Conservation (phyloP, 1,284 basidiomycete species). For the Termitomyces sp. region DNA sequence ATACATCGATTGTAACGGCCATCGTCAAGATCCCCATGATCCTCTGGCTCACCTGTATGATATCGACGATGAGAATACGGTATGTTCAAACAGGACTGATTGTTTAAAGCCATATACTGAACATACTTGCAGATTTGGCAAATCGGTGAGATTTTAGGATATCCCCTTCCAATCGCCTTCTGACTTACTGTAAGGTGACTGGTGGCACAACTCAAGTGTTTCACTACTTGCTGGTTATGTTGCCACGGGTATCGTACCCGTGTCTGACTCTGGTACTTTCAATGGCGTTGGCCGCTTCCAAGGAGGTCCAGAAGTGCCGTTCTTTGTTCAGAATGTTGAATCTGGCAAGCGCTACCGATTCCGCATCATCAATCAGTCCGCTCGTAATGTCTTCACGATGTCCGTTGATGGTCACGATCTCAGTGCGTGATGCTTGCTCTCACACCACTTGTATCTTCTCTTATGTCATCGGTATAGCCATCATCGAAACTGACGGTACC, state of each 20-base stretch:
- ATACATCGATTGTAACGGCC: background rate
- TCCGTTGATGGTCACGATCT: slow-evolving; percentile 33
- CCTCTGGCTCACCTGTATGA: slow-evolving; percentile 7
- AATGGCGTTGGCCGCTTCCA: slow-evolving; percentile 31
- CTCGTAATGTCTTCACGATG: slow-evolving; percentile 25
- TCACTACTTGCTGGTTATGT: slow-evolving; percentile 20
- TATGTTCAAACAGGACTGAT: background rate
- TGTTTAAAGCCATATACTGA: background rate
- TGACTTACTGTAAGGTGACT: slow-evolving; percentile 17
- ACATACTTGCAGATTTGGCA: slow-evolving; percentile 6
- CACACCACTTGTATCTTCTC: background rate
- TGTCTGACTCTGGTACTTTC: slow-evolving; percentile 24
- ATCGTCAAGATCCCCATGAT: slow-evolving; percentile 6
- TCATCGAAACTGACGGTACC: slow-evolving; percentile 30
- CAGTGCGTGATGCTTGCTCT: background rate
- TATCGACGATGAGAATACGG: slow-evolving; percentile 8
- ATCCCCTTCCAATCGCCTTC: background rate
- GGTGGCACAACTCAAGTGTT: slow-evolving; percentile 24
- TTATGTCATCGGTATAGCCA: slow-evolving; percentile 11
- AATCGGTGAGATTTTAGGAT: slow-evolving; percentile 4
- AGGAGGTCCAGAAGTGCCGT: slow-evolving; percentile 25
- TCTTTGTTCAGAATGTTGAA: slow-evolving; percentile 24
- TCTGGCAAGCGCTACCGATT: slow-evolving; percentile 32
- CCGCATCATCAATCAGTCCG: slow-evolving; percentile 42
- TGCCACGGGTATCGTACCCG: slow-evolving; percentile 26